Conservation (phyloP, 169 alveolate genomes). For the Eimeria falciformis region DNA sequence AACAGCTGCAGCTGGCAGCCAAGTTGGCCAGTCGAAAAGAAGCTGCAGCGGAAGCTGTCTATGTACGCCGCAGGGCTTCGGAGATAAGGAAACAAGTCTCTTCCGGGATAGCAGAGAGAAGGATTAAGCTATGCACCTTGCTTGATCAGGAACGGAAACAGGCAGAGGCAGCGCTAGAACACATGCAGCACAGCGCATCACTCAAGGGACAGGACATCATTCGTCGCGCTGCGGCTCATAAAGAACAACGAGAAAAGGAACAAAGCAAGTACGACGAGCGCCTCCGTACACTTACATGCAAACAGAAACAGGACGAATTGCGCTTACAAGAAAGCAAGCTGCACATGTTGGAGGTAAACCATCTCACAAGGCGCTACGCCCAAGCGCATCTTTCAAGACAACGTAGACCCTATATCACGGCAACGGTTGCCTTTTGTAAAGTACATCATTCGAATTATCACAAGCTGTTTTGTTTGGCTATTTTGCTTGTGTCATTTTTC, state of each 20-base stretch:
- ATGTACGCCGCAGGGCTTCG: slow-evolving; percentile 9
- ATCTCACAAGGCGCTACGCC: neutral
- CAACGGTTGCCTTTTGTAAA: too few relatives aligned
- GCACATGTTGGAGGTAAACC: slow-evolving; percentile 40
- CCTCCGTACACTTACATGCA: neutral
- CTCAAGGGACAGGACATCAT: slow-evolving; percentile 34
- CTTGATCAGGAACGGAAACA: slow-evolving; percentile 22
- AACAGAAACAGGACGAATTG: slow-evolving; percentile 29
- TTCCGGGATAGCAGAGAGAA: slow-evolving; percentile 33
- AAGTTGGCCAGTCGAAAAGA: slow-evolving; percentile 5
- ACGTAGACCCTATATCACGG: too few relatives aligned
- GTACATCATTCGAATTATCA: too few relatives aligned
- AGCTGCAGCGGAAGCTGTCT: slow-evolving; percentile 54
- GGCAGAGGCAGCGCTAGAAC: slow-evolving; percentile 22
- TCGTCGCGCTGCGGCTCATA: slow-evolving; percentile 54
- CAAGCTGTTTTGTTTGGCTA: too few relatives aligned
- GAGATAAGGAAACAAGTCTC: slow-evolving; percentile 25
- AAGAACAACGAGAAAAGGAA: slow-evolving; percentile 33
- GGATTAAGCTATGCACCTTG: slow-evolving; percentile 38
- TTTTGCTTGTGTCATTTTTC: too few relatives aligned
- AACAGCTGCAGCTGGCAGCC: slow-evolving; percentile 49
- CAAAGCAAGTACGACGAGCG: slow-evolving; percentile 59
- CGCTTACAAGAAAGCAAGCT: slow-evolving; percentile 15
- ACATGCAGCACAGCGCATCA: slow-evolving; percentile 32
- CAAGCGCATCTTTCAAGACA: too few relatives aligned